Conservation (phyloP, 2,329 filamentous ascomycete species). For the Taxawa tesnikishii region DNA sequence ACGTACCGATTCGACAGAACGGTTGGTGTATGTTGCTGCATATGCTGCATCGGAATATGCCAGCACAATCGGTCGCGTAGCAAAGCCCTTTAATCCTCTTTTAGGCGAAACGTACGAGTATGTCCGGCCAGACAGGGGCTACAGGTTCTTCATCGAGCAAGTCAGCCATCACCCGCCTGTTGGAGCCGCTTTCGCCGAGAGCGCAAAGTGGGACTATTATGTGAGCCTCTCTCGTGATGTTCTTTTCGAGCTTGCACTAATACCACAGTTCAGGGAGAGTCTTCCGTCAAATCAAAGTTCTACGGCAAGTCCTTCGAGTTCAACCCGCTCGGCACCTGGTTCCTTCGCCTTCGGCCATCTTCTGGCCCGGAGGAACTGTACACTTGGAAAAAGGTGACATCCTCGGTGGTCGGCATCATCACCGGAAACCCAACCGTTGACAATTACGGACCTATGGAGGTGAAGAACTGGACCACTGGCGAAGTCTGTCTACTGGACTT, state of each 20-base stretch:
- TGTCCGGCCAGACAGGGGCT: conserved; percentile 87
- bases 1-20: conserved; percentile 74
- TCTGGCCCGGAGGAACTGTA: conserved; percentile 54
- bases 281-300: conserved; percentile 89
- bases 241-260: too few relatives aligned
- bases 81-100: conserved; percentile 95
- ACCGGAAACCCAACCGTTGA: conserved; percentile 94
- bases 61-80: conserved; percentile 89
- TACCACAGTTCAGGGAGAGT: conserved; percentile 87
- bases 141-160: conserved; percentile 97
- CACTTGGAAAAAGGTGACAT: conserved; percentile 98
- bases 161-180: conserved; percentile 95
- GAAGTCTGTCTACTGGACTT: conserved; percentile 86
- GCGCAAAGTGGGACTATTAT: conserved; percentile 89
- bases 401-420: conserved; percentile 95
- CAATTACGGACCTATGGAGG: conserved; percentile 93
- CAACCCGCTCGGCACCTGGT: conserved; percentile 94
- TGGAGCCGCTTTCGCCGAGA: conserved; percentile 85
- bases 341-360: conserved; percentile 68
- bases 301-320: conserved; percentile 97
- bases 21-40: conserved; percentile 85
- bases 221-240: too few relatives aligned
- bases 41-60: conserved; percentile 96
- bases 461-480: conserved; percentile 94
- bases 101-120: conserved; percentile 97